Base-by-base conservation (phyloP, 441 rosid genomes). In the Erodium moschatum region DNA sequence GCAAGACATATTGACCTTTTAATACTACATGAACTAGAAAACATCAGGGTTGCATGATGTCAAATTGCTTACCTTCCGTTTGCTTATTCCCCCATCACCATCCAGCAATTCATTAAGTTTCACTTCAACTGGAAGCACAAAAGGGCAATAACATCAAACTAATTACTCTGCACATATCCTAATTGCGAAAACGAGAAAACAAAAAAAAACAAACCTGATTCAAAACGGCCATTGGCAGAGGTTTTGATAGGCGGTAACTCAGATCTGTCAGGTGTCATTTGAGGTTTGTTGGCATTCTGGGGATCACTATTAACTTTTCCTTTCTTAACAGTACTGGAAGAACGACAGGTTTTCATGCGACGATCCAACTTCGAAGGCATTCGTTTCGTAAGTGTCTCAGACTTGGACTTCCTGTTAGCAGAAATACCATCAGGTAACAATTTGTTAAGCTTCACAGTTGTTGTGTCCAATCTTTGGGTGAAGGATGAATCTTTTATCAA, bases 71-170 rank as follows among this genome's bases (percentile, higher is more conserved):
- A 94, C 99, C 80, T 86, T 94, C 69, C 96, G 82, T 83, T 87
- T 94, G 82, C 91, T 89, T 64, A 94, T 88, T 64, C 99, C 99
- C 77, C 99, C 97, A 63, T 82, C 95, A 69, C 69, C 81, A 87
- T 91, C 99, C 83, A 94, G 88, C 82, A 94, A 77, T 75, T 94
- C 99, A 73, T 91, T 94, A 65, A 94, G 87, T 83, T 91, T 94
- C 86, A 83, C 99, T 76, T 91, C 91, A 79, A 94, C 99, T 94
- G 94, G 79, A 78, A 76, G 67, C 48, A 75, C 35, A 52, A 67
- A 56, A 70, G 40, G 63, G 70, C 61, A 73, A 21, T 65, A 38
- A 73, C 40, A 74, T 50, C 69, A 70, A 18, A 48, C 69, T 6
- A 15, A n/a, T 61, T 35, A 38, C 19, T 21, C 20, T 18, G 61